Base-by-base conservation (phyloP, 768 basidiomycete genomes). In the Candolleomyces aberdarensis region DNA sequence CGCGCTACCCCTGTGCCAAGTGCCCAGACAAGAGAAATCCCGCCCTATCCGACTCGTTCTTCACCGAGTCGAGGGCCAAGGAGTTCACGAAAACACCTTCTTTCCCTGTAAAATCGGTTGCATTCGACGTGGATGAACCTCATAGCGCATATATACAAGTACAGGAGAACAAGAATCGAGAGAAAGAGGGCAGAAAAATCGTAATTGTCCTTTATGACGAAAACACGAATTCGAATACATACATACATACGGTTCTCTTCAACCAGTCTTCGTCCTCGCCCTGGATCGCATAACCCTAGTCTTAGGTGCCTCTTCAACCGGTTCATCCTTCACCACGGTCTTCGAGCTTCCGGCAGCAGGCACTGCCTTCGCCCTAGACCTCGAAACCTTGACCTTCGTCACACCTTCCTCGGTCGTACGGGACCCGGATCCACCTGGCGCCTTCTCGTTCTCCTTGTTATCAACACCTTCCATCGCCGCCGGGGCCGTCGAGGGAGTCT, bases 1-100 rank as follows among this genome's bases (percentile, higher is more conserved):
- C 81, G 81, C 81, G 80, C 81, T 83, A 83, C 81, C 81, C 78
- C 81, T 82, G 80, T 77, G 81, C 81, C 76, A 82, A 82, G 79
- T 69, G 81, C 81, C 80, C 80, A 9, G 48, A 19, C 11, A 9
- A 44, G 39, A 14, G 41, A 4, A 6, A 19, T 41, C 20, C n/a
- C 9, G 17, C 43, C 46, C 9, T 3, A 1, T 22, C 9, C 11
- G 44, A 6, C 7, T 41, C 17, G 46, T 36, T 11, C 3, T 36
- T 11, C 36, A 36, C 26, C 26, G 26, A 26, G 2, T 3, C 26
- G 26, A 26, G 26, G 26, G 26, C 26, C 26, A 3, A 3, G 26
- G 3, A 26, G 3, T 26, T 26, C 26, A 26, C 26, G 26, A 26
- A 26, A 26, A 3, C 26, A 26, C 26, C 26, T 26, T 26, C 26